phyloP scores from a whole-genome alignment of 192 early-diverging fungal genomes.

The Entomortierella parvispora region DNA sequence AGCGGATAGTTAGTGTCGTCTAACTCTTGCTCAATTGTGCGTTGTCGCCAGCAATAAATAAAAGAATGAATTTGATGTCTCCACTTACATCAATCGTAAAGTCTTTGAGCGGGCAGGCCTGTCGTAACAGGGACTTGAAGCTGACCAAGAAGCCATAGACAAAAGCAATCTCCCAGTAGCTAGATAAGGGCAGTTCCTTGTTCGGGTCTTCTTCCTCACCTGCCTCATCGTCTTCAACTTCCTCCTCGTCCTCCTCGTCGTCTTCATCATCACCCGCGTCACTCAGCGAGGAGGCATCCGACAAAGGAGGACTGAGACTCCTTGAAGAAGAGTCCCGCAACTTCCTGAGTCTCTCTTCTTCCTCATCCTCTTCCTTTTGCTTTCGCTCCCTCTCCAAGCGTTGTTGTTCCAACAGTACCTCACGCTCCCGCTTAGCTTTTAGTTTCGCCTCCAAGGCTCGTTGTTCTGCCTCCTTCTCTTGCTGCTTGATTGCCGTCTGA shows the following conservation, averaged over 20 bases:
- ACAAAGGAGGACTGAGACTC: conserved; percentile 29
- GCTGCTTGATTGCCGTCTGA: conserved; percentile 33
- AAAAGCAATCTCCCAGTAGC: conserved; percentile 25
- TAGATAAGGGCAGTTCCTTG: background rate
- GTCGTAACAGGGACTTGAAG: conserved; percentile 29
- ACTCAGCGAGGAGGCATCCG: conserved; percentile 24
- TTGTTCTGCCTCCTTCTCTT: conserved; percentile 15
- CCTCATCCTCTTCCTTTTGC: background rate
- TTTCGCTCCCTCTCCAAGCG: background rate
- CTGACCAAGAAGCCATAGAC: conserved; percentile 41
- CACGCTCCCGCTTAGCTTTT: background rate
- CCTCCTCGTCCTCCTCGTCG: background rate
- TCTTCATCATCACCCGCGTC: conserved; percentile 8
- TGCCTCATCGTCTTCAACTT: background rate
- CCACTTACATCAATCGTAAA: conserved; percentile 33
- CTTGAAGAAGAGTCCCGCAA: conserved; percentile 11
- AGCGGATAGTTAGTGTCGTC: background rate
- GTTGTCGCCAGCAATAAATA: background rate
- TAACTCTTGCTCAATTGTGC: background rate
- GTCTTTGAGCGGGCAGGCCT: conserved; percentile 30
- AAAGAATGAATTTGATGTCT: background rate
- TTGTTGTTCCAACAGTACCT: background rate
- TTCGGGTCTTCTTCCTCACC: background rate
- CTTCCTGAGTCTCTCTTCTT: background rate
- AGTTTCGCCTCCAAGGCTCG: background rate